Evolutionary conservation across 1,139 yeast genomes (phyloP).

Genomic region (Kluyveromyces sp.): DNA sequence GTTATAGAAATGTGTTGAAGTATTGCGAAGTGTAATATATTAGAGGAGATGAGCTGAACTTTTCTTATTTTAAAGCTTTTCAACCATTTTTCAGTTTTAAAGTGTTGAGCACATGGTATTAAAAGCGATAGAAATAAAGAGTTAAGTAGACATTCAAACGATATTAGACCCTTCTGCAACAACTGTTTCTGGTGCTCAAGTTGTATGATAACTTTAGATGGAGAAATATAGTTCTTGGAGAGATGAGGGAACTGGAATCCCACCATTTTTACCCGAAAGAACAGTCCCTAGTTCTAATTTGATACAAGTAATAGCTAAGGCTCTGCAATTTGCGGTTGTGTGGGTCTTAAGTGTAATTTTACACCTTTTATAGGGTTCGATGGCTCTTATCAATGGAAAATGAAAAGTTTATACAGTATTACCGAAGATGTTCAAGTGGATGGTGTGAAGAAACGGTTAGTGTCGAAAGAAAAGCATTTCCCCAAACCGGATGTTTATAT

Average conservation of each 20-base stretch:
- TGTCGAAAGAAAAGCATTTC: slow-evolving; percentile 28
- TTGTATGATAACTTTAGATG: slow-evolving; percentile 34
- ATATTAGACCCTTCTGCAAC: too few relatives aligned
- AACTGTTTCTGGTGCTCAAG: too few relatives aligned
- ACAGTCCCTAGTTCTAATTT: slow-evolving; percentile 13
- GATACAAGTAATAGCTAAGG: slow-evolving; percentile 10
- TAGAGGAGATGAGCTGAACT: neutral
- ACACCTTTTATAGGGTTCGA: slow-evolving; percentile 1
- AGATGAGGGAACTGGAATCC: slow-evolving; percentile 76
- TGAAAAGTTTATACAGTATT: slow-evolving; percentile 21
- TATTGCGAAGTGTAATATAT: too few relatives aligned
- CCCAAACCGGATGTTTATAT: slow-evolving; percentile 41
- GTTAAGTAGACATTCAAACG: neutral
- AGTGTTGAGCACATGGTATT: neutral
- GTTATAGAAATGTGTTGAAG: neutral
- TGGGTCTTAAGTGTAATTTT: slow-evolving; percentile 4
- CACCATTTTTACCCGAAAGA: slow-evolving; percentile 56
- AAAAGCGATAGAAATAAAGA: neutral
- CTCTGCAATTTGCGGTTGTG: slow-evolving; percentile 14
- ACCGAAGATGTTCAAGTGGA: slow-evolving; percentile 37
- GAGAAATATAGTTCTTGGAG: slow-evolving; percentile 70
- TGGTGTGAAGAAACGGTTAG: slow-evolving; percentile 43
- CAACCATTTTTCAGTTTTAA: neutral
- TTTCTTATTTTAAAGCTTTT: neutral
- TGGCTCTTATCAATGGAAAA: neutral